Evolutionary conservation across 2,329 filamentous ascomycete species (phyloP), one percentile per base, ranked within the genome.

Genomic region (Phyllosticta capitalensis): DNA sequence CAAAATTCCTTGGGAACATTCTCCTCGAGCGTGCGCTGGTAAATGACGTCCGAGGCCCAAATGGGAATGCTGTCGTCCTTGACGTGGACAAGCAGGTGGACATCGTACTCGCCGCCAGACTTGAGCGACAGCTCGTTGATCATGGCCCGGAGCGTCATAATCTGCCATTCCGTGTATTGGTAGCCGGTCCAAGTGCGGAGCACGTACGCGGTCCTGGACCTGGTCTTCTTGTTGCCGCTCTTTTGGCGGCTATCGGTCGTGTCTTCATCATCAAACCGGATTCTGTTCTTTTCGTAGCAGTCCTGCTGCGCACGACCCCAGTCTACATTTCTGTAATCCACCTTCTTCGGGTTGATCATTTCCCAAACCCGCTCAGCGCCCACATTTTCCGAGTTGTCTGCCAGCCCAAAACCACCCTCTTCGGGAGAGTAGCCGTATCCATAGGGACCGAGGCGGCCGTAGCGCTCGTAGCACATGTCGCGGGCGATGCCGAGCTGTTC

Each of bases 171-270:
- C 17, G 81, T 83, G 81, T 90, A 96, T 52, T 83, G 73, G 67
- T 88, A 94, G 63, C 88, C 88, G 61, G 91, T 88, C 88, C 89
- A 96, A 61, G 87, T 86, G 51, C 92, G 84, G 45, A 96, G 80
- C 4, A 96, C 85, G 50, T 95, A 82, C 1, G 91, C 92, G n/a
- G 90, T 91, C 33, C 89, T 82, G 9, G 80, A 71, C 6, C 78
- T 67, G 61, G 69, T 71, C 68, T 75, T 73, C 70, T 74, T 75
- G 62, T 72, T 54, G 68, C 64, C 62, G 3, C 65, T 64, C n/a
- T 60, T 55, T 19, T 60, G 59, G 5, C 63, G 65, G 17, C 65
- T 65, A 24, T 70, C 65, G 7, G 30, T 54, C 48, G 65, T 65
- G 62, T 71, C 70, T 63, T 72, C 70, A 54, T 69, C 65, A 14